Conservation (phyloP, 2,329 filamentous ascomycete genomes). For the Sporothrix phasma region DNA sequence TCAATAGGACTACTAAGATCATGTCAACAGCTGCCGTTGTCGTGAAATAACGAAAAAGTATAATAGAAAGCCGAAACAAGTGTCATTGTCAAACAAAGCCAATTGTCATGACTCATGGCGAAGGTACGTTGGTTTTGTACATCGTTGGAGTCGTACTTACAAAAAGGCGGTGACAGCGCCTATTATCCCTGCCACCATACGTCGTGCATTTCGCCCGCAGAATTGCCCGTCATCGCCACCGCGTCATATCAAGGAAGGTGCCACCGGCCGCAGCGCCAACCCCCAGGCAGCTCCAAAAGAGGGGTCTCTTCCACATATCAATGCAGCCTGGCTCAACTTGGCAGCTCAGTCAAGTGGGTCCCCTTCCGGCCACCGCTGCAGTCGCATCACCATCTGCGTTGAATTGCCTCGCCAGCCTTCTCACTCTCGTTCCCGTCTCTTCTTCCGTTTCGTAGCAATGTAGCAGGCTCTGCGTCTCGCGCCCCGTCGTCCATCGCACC, state of each 20-base stretch:
- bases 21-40: no score
- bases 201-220: background rate
- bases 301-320: slow-evolving; percentile 1
- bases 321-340: slow-evolving; percentile 3
- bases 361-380: no score
- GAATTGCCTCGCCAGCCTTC: background rate
- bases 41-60: no score
- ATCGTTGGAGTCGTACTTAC: background rate
- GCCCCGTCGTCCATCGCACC: background rate
- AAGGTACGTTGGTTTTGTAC: no score
- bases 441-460: background rate
- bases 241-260: background rate
- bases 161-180: slow-evolving; percentile 3
- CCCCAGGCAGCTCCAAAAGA: background rate
- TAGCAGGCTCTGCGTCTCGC: background rate
- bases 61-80: no score
- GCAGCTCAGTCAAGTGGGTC: no score
- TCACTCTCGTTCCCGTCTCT: background rate
- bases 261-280: background rate
- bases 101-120: no score
- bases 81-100: no score
- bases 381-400: background rate
- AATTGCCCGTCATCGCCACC: background rate
- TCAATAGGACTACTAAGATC: no score
- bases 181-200: background rate